Conservation (phyloP, 2,329 filamentous ascomycete genomes). For the Aspergillus pseudonomiae region DNA sequence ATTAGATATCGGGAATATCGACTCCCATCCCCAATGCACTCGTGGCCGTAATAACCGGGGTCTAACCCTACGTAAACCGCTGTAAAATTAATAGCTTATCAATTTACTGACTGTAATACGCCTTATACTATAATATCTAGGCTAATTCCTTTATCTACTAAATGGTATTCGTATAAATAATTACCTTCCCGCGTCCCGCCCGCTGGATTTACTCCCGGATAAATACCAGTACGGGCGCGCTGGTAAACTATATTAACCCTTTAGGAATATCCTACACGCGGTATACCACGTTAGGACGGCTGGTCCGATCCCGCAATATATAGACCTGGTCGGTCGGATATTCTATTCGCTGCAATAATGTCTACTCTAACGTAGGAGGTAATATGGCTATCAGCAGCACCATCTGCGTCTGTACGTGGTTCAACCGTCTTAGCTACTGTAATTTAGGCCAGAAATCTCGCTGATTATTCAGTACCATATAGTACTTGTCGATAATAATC, state of each 20-base stretch:
- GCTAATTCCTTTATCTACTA: neutral
- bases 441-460: too few relatives aligned
- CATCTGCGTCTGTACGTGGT: too few relatives aligned
- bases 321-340: neutral
- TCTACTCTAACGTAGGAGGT: slow-evolving; percentile 6
- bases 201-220: neutral
- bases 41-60: neutral
- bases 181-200: neutral
- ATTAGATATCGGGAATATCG: slow-evolving; percentile 15
- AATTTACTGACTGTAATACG: slow-evolving; percentile 1
- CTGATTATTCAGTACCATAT: slow-evolving; percentile 12
- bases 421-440: too few relatives aligned
- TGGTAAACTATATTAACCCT: neutral
- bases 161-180: neutral
- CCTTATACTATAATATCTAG: neutral
- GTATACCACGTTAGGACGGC: slow-evolving; percentile 7
- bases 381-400: neutral
- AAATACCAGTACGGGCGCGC: neutral
- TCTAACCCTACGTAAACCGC: too few relatives aligned
- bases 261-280: neutral
- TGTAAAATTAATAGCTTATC: too few relatives aligned
- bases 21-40: slow-evolving; percentile 14
- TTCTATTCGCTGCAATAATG: slow-evolving; percentile 4
- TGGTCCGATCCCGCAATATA: too few relatives aligned
- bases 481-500: slow-evolving; percentile 5